Percentiles rank a stretch among this genome's conserved stretches.
These are phyloP conservation scores for Fusarium citri DNA, from an alignment of 2,329 filamentous ascomycete genomes.

Conservation along the genomic window DNA sequence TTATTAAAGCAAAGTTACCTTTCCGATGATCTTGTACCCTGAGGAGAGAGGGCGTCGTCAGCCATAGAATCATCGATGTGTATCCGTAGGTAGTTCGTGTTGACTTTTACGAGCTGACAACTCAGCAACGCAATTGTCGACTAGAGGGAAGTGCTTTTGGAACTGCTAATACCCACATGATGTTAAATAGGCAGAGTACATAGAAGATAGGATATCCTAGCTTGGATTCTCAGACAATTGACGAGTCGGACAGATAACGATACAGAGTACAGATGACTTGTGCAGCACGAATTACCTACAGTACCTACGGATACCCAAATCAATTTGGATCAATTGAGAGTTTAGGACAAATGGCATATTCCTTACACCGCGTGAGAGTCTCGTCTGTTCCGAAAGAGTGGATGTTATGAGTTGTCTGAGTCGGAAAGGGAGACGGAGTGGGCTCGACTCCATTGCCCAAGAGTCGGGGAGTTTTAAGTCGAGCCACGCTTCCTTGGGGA, in stretches of 20 bases:
- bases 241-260: neutral
- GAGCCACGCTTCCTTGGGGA: constrained; percentile 20
- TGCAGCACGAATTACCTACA: neutral
- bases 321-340: neutral
- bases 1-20: neutral
- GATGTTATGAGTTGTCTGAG: constrained; percentile 7
- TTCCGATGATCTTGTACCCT: constrained; percentile 8
- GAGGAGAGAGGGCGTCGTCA: neutral
- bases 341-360: neutral
- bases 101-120: neutral
- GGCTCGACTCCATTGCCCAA: constrained; percentile 4
- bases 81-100: neutral
- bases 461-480: constrained; percentile 27
- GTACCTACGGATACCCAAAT: neutral
- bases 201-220: neutral
- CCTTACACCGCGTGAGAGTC: neutral
- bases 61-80: neutral
- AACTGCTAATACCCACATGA: neutral
- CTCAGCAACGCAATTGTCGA: neutral
- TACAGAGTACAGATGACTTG: neutral
- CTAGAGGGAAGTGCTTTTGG: neutral
- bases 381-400: constrained; percentile 17
- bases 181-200: neutral
- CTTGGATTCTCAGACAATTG: neutral
- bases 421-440: neutral